These are phyloP conservation scores for Citrullus mucosospermus DNA, from an alignment of 306 rosid species.

Conservation along the genomic window DNA sequence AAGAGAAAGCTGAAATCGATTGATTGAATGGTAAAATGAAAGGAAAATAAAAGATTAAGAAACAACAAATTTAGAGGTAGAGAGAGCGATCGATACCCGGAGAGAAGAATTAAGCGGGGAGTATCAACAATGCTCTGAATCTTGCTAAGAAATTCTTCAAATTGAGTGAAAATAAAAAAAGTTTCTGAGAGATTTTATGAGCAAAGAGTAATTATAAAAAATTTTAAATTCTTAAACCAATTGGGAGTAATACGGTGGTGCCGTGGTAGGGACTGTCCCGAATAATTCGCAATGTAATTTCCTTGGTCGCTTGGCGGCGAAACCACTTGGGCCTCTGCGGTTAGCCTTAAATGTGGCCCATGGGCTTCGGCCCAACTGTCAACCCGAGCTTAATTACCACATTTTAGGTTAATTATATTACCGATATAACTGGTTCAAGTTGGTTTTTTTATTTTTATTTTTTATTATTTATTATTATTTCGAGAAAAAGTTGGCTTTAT, in stretches of 20 bases:
- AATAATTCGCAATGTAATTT: neutral
- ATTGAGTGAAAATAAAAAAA: neutral
- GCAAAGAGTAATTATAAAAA: neutral
- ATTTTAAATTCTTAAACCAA: neutral
- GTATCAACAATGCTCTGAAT: neutral
- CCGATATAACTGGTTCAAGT: too few species aligned
- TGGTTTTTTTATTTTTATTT: too few species aligned
- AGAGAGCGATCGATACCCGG: neutral
- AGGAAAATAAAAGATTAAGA: neutral
- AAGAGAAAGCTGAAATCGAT: too few species aligned
- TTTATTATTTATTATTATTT: too few species aligned
- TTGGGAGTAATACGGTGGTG: neutral
- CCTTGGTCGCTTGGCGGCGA: neutral
- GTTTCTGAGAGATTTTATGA: neutral
- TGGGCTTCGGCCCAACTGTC: neutral
- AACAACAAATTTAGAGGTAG: neutral
- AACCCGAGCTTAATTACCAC: too few species aligned
- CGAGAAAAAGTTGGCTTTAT: too few species aligned
- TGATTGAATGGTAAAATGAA: too few species aligned
- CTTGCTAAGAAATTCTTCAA: neutral
- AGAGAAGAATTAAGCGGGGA: neutral
- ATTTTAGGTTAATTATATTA: too few species aligned
- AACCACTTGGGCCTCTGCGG: neutral
- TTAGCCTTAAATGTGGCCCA: too few species aligned
- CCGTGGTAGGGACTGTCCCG: constrained; percentile 4